Evolutionary conservation across 2,329 filamentous ascomycete genomes (phyloP), one percentile per base, ranked within the genome.

Genomic region (Aureobasidium pullulans): DNA sequence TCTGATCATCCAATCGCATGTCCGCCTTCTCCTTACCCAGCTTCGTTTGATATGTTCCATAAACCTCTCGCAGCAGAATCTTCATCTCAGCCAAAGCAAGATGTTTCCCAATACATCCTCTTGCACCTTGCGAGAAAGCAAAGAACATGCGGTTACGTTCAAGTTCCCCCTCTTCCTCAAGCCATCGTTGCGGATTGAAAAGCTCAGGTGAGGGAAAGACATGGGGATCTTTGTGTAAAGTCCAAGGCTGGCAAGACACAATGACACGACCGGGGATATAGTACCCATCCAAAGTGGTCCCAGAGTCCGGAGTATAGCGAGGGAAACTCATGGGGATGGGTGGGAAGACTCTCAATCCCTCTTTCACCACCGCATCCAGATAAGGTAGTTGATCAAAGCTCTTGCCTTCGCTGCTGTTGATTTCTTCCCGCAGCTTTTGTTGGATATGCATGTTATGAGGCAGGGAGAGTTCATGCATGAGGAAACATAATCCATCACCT

Each of bases 381-480:
- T 79, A 81, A 0, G 74, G 71, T 4, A 79, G 67, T 31, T 47
- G 50, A 23, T 63, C 61, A 31, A 61, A 53, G 9, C 31, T 48
- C 7, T 57, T 53, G 7, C 31, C 53, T 34, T 32, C 15, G 19
- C 53, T 62, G 6, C 32, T 23, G 9, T 29, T 37, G 19, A 61
- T 44, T 16, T 63, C 61, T 6, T 47, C 23, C 29, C 46, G 59
- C 10, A 63, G 37, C n/a, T 29, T 29, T 3, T 59, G 42, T 19
- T 63, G 61, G 1, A 62, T 56, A 29, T 50, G 47, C 11, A 28
- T 34, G 15, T 52, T 59, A 13, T 77, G 71, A 1, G 84, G 82
- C 63, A 83, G 81, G 1, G 86, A 89, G 2, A 89, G 75, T 67
- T 88, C 81, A 79, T 85, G 86, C 82, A 89, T 85, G 11, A 89